A percentile compares a stretch with the other conserved stretches of the same genome.
Evolutionary conservation across 2,329 filamentous ascomycete species (phyloP).

Genomic region (Cladosporium velox): DNA sequence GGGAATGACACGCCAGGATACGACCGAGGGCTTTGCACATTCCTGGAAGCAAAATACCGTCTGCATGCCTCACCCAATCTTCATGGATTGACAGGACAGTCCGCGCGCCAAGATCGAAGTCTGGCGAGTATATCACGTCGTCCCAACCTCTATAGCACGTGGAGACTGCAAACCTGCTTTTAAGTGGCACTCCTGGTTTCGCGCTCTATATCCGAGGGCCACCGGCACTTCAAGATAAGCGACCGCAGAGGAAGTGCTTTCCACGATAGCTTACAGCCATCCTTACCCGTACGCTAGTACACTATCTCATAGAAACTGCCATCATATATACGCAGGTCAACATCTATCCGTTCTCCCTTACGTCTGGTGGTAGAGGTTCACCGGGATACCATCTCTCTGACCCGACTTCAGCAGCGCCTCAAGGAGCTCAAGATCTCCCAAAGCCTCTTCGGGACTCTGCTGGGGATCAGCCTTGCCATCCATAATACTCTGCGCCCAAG

Average conservation of each 20-base stretch:
- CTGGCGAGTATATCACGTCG: not conserved
- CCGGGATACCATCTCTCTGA: constrained; percentile 39
- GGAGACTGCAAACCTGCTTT: not conserved
- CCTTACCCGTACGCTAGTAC: not conserved
- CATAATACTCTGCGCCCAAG: constrained; percentile 59
- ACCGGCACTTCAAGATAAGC: not conserved
- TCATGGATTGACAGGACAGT: not conserved
- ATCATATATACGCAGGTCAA: not conserved
- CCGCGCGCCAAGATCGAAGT: not conserved
- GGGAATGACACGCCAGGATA: not conserved
- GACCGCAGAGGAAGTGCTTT: not conserved
- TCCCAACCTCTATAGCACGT: not conserved
- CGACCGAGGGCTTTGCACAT: not conserved
- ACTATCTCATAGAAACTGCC: not conserved
- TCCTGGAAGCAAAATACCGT: not conserved
- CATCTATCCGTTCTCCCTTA: not conserved
- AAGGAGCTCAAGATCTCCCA: constrained; percentile 63
- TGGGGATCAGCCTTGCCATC: constrained; percentile 52
- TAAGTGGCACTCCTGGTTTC: not conserved
- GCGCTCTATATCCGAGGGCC: not conserved
- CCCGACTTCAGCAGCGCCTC: constrained; percentile 46
- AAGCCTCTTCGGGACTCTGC: constrained; percentile 59
- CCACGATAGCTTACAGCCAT: not conserved
- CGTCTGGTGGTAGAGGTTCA: constrained; percentile 34
- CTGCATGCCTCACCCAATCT: not conserved